A percentile compares a stretch with the other conserved stretches of the same genome.
Conservation (phyloP, 2,329 filamentous ascomycete species). For the Leptosphaerulina australis region DNA sequence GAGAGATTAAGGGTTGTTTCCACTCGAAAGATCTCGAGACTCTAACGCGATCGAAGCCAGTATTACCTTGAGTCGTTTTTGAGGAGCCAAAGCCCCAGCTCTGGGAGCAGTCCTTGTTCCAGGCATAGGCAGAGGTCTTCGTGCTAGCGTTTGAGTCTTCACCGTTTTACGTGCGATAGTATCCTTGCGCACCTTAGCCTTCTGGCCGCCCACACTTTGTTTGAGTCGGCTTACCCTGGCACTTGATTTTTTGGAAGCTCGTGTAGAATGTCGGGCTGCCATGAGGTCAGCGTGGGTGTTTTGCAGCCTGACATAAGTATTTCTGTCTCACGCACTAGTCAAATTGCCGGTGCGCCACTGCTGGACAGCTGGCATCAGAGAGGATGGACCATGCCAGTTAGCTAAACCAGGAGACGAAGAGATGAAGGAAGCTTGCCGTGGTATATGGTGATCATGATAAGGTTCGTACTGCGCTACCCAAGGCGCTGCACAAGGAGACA, state of each 20-base stretch:
- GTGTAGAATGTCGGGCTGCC: neutral
- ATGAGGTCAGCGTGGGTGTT: neutral
- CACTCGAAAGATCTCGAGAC: too few relatives aligned
- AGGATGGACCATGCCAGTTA: neutral
- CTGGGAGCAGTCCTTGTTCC: neutral
- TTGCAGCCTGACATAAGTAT: neutral
- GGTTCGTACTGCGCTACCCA: neutral
- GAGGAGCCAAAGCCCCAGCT: neutral
- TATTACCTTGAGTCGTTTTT: slow-evolving; percentile 1
- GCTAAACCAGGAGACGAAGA: neutral
- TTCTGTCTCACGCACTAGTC: neutral
- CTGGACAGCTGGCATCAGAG: slow-evolving; percentile 13
- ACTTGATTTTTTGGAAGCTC: neutral
- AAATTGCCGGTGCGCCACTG: slow-evolving; percentile 24
- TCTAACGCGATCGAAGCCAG: too few relatives aligned
- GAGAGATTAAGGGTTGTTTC: too few relatives aligned
- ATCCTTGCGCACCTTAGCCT: slow-evolving; percentile 6
- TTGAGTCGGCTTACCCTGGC: neutral
- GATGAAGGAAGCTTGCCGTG: neutral
- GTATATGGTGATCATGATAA: too few relatives aligned
- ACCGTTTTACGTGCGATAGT: neutral
- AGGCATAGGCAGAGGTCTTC: neutral
- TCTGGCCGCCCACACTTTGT: slow-evolving; percentile 6
- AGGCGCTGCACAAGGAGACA: neutral
- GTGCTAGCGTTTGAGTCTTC: neutral